Base-by-base conservation (phyloP, 805 yeast species). In the Suhomyces kilbournensis region DNA sequence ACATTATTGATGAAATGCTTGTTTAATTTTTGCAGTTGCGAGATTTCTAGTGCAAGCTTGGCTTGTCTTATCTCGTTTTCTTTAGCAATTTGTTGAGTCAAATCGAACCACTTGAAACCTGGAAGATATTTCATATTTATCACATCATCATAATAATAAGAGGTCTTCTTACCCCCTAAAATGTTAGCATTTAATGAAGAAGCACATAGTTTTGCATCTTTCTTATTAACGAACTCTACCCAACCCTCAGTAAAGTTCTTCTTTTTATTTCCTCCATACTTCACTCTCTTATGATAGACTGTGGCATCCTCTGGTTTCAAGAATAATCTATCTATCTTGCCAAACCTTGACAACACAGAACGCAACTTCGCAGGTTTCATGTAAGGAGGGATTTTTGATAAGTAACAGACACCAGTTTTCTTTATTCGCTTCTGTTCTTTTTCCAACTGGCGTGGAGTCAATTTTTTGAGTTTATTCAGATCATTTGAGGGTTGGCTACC, bases 281-380 rank as follows among this genome's bases (percentile, higher is more conserved):
- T 88, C 19, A 89, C 83, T 60, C 99, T 76, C 47, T 79, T 77
- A 48, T 81, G 82, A 61, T 90, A 77, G 7, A 77, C 77, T 26
- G 79, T 74, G 8, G 83, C 78, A 56, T 86, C 88, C 67, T 94
- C 99, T 14, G 96, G 97, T 58, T 90, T 87, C 56, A 94, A 71
- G 65, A 87, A 94, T 6, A 94, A 72, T 57, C 98, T 77, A 61
- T 90, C 96, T n/a, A 93, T 79, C 53, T 83, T 84, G 9, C 99
- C 99, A 70, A 93, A 94, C 55, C 90, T 76, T 3, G 84, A 69
- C 32, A 94, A 73, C 10, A 94, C 80, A 48, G 91, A 94, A 61
- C 96, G 79, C 70, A 94, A 75, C 66, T 91, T 94, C 1, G 86
- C 82, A 1, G 99, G 98, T 66, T 92, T 92, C 99, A 94, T 94